Base-by-base conservation (phyloP, 768 basidiomycete genomes). In the Lactarius quietus region DNA sequence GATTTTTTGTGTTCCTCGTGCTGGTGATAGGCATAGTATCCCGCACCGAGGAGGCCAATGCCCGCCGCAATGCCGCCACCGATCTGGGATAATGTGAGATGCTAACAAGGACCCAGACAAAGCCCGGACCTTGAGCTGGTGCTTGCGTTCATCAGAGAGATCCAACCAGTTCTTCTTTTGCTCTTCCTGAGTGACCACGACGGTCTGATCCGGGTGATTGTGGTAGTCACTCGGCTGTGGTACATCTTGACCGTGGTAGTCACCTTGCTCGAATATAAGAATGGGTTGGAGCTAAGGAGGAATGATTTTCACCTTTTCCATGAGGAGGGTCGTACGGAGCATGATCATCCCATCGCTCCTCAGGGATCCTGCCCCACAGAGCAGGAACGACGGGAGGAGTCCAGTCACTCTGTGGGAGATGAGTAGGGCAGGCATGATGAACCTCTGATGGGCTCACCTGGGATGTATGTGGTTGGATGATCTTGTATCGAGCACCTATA, bases 391-490 rank as follows among this genome's bases (percentile, higher is more conserved):
- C 65, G 4, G 78, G 68, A 5, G 90, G 90, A 29, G 84, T 74
- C 90, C 90, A 92, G 68, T 89, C 87, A 31, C 78, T 67, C 88
- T 91, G 70, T 10, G 31, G 14, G 14, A 12, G n/a, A 62, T 26
- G 26, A 31, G 48, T 10, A 55, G 43, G 39, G 8, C 53, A 20
- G 58, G 43, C 31, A 35, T 9, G 17, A 28, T 55, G 45, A 51
- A 33, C 6, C 6, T n/a, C 3, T 3, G 29, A 35, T 20, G 0
- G 18, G 66, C 72, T 62, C 67, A 84, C 88, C 81, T 89, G 86
- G 35, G 89, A 89, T 60, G 72, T 76, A 76, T 92, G 90, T 10
- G 87, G 78, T 71, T 90, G 88, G 68, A 90, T 84, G 75, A 87
- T 87, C 75, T 84, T 86, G 79, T 90, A 92, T 48, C 74, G 76